Evolutionary conservation across 2,329 filamentous ascomycete species (phyloP), one percentile per base, ranked within the genome.

Genomic region (Colletotrichum lupini): DNA sequence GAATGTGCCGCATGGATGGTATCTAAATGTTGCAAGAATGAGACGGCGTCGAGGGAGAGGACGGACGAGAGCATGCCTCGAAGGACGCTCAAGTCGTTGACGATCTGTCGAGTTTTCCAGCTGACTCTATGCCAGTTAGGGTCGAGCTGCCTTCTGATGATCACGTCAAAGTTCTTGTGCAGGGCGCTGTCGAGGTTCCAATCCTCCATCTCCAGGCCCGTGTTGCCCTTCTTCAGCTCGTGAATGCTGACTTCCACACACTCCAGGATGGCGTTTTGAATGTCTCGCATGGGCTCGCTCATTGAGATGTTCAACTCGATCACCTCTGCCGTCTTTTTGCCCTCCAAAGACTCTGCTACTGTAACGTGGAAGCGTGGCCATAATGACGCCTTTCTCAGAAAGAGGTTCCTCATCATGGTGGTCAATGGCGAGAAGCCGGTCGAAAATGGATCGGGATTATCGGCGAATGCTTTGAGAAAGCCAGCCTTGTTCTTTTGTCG

Each of bases 41-140:
- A 94, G 42, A 98, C 95, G 24, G 95, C 92, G 82, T 99, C 97
- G 77, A 97, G 94, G 2, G 93, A 92, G 30, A 99, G 88, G 24
- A 99, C 87, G 46, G 87, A 93, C 82, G 96, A 93, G 19, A 99
- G 88, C 81, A 98, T 92, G 26, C 91, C 92, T 70, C 96, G 90
- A 49, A 99, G 87, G 22, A 98, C 92, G 0, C 92, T 93, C 77
- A 99, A 82, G 80, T 98, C 97, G 78, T 92, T 93, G 69, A 97
- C 96, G 77, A 99, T 98, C 82, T 98, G 95, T 78, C 93, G 94
- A 2, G 96, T 98, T 82, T 97, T 95, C 88, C 94, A 97, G 81
- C 94, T 98, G 64, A 98, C 94, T 67, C 97, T 91, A 84, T 99
- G 97, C 97, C 97, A 99, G 72, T 98, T 95, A 5, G 96, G 95